Evolutionary conservation across 148 eudicot species (phyloP), one percentile per base, ranked within the genome.

Genomic region (Rhododendron griersonianum): DNA sequence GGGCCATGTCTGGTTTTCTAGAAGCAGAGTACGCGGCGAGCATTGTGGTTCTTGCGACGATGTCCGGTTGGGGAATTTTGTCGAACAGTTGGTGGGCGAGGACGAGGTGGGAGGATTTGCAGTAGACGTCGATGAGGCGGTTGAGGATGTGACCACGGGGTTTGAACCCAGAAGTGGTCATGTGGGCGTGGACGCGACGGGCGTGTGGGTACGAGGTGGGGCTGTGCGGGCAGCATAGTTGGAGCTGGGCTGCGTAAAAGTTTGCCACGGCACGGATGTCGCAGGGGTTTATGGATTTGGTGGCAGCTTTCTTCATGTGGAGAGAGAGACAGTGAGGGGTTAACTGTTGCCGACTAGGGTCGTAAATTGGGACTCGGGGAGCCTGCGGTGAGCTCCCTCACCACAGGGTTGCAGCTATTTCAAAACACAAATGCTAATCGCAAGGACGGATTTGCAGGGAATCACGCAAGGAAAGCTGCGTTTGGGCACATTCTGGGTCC

Each of bases 91-190:
- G 89, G 84, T 81, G 93, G 71, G 95, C 95, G 44, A 90, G 89
- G 1, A 0, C n/a, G 9, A 93, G 69, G 77, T 93, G 86, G 15
- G 85, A 82, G 11, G 85, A 84, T 74, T 94, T 92, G 23, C 92
- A 88, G 57, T 94, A 94, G 2, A 91, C 11, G 9, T 89, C 90
- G 16, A 94, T 89, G n/a, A 94, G 83, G 21, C 90, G 90, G 77
- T 89, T 93, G 33, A 93, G 89, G 80, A 90, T 92, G 73, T 91
- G 97, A 16, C 91, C 92, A 50, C 90, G 92, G 19, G 98, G 98
- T 3, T 28, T 84, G 89, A 95, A 96, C 81, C 98, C 98, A 3
- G 90, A 91, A 44, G 91, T 84, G 18, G 92, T 92, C 93, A 96
- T 95, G 88, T 92, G 93, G 85, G 92, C 98, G 80, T 94, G 99